Evolutionary conservation across 371 early-diverging fungal genomes (phyloP).

Genomic region (Blakeslea trispora): DNA sequence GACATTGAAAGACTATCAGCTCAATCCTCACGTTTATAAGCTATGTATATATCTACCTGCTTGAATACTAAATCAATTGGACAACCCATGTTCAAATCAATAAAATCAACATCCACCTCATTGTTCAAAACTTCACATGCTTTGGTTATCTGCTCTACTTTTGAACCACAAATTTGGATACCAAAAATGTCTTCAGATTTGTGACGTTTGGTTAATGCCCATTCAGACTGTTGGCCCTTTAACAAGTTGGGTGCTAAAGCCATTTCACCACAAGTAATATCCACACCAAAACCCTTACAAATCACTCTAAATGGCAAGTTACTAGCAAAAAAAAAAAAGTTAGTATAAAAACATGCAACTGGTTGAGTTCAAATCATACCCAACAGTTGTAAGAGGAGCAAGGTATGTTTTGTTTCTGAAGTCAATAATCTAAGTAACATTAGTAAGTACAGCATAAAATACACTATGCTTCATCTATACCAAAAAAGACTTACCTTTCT

Average conservation of each 20-base stretch:
- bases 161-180: constrained; percentile 80
- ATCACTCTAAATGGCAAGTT: constrained; percentile 95
- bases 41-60: constrained; percentile 30
- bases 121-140: constrained; percentile 74
- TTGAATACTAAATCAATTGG: constrained; percentile 90
- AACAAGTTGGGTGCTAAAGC: constrained; percentile 77
- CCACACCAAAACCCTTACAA: constrained; percentile 92
- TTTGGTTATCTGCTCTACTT: constrained; percentile 63
- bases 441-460: not conserved
- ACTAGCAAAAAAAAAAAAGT: not conserved
- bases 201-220: constrained; percentile 90
- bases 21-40: not conserved
- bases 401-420: constrained; percentile 90
- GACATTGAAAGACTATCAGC: not conserved
- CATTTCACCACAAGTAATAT: constrained; percentile 98
- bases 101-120: constrained; percentile 82
- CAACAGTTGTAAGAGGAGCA: constrained; percentile 91
- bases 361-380: not conserved
- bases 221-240: constrained; percentile 77
- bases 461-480: not conserved
- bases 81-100: constrained; percentile 96
- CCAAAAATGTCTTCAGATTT: constrained; percentile 92
- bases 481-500: constrained; percentile 40
- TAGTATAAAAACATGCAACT: not conserved
- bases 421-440: constrained; percentile 61